A percentile compares a stretch with the other conserved stretches of the same genome.
phyloP scores from a whole-genome alignment of 495 filamentous ascomycete genomes.

The Cetradonia linearis region DNA sequence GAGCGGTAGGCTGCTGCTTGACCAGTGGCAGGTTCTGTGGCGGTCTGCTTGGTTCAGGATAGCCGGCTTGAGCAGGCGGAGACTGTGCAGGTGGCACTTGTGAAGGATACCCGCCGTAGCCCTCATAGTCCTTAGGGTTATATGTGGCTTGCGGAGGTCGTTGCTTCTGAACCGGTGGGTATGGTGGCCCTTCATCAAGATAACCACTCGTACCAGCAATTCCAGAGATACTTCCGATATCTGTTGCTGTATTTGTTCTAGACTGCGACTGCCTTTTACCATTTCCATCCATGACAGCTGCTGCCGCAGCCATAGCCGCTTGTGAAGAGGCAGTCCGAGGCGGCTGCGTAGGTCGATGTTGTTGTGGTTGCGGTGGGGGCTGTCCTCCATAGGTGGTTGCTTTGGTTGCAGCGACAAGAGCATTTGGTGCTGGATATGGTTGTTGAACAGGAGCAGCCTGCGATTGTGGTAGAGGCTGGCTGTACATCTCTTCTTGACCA shows the following conservation, averaged over 20 bases:
- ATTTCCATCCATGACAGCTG: conserved; percentile 33
- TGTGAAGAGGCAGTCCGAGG: conserved; percentile 38
- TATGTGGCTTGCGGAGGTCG: conserved; percentile 55
- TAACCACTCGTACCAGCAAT: conserved; percentile 30
- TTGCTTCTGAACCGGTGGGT: conserved; percentile 32
- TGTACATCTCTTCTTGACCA: conserved; percentile 33
- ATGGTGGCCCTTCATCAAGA: conserved; percentile 18
- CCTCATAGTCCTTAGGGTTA: conserved; percentile 62
- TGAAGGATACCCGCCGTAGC: conserved; percentile 40
- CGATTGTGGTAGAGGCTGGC: conserved; percentile 5
- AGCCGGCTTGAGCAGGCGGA: conserved; percentile 27
- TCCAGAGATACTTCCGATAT: conserved; percentile 32
- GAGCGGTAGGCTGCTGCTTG: conserved; percentile 29
- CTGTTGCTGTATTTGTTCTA: conserved; percentile 24
- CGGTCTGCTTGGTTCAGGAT: conserved; percentile 33
- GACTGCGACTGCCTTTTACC: conserved; percentile 30
- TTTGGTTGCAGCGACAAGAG: conserved; percentile 39
- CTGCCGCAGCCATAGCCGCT: conserved; percentile 38
- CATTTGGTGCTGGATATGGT: conserved; percentile 26
- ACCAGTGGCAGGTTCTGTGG: conserved; percentile 26
- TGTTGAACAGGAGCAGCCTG: conserved; percentile 32
- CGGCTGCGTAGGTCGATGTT: conserved; percentile 33
- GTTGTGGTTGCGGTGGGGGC: conserved; percentile 28
- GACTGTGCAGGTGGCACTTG: conserved; percentile 32
- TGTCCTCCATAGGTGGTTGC: conserved; percentile 28